These are phyloP conservation scores for Lithohypha guttulata DNA, from an alignment of 2,329 filamentous ascomycete species.

Conservation along the genomic window DNA sequence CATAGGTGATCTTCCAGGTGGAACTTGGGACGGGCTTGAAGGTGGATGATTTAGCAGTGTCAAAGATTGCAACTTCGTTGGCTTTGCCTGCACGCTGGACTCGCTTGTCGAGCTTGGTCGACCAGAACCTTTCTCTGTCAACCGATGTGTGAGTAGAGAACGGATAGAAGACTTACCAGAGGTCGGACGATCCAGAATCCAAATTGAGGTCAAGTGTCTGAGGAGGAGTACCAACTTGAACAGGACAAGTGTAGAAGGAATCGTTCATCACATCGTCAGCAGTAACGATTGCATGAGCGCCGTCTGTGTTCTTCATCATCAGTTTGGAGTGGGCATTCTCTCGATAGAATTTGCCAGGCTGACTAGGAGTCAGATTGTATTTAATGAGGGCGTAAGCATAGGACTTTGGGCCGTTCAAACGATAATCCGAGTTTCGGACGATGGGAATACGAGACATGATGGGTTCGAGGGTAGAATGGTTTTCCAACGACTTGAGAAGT, in stretches of 20 bases:
- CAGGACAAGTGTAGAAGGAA: constrained; percentile 51
- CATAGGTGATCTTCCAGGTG: constrained; percentile 57
- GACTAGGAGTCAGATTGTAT: constrained; percentile 50
- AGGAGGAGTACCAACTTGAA: constrained; percentile 53
- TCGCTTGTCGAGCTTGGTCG: constrained; percentile 10
- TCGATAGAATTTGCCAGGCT: not conserved
- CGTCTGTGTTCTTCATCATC: constrained; percentile 2
- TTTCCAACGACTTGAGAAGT: not conserved
- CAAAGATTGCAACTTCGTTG: constrained; percentile 44
- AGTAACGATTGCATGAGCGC: constrained; percentile 29
- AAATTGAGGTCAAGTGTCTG: constrained; percentile 51
- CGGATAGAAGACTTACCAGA: no score
- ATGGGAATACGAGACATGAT: constrained; percentile 36
- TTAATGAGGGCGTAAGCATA: constrained; percentile 53
- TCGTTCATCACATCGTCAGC: constrained; percentile 60
- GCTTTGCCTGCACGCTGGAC: constrained; percentile 26
- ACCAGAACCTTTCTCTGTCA: no score
- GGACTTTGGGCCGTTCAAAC: constrained; percentile 49
- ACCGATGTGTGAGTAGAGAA: no score
- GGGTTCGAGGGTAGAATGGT: constrained; percentile 24
- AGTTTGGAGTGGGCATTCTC: not conserved
- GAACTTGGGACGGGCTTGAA: constrained; percentile 41
- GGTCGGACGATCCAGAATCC: constrained; percentile 60
- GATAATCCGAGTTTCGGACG: constrained; percentile 49
- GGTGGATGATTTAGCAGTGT: constrained; percentile 51